Evolutionary conservation across 164 flowering plant genomes (phyloP), one percentile per base, ranked within the genome.

Genomic region (Annona squamosa): DNA sequence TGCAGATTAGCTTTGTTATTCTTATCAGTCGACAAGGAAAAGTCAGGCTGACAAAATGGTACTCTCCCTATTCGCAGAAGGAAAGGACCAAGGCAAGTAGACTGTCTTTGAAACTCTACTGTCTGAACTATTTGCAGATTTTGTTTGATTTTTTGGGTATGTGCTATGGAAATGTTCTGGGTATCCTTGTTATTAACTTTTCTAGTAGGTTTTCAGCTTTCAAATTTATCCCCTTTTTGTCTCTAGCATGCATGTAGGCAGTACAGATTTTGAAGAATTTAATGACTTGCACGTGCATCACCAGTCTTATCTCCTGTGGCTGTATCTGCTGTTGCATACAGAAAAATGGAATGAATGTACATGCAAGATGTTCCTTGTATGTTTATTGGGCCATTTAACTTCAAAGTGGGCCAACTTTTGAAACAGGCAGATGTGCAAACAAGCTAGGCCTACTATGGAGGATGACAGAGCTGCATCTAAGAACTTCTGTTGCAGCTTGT

Each of bases 11-110:
- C 79, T 80, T 80, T 65, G 82, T 80, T 63, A 79, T 80, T 72
- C 82, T 80, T 46, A 77, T 77, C 43, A 80, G 82, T 65, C 79
- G 79, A 4, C 82, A 80, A 71, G 82, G 82, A 77, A 66, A 80
- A 77, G 82, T 80, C 67, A 80, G 82, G 75, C 65, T 80, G 74
- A 77, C 82, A 63, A 80, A 80, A 74, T 80, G 82, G 82, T 80
- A 80, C 65, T 80, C 82, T 19, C 77, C 82, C 68, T 77, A 77
- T 80, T 26, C 82, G 5, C 82, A 80, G 48, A 80, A 77, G 71
- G 82, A 80, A 77, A 74, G 79, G 72, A 19, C 72, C 57, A 80
- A 80, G 82, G 82, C 77, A 68, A 19, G 41, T 46, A 7, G 45
- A 46, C 37, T 46, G 5, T 47, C n/a, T 67, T 17, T 46, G 48